Evolutionary conservation across 495 filamentous ascomycete species (phyloP).

Genomic region (Xylaria scruposa): DNA sequence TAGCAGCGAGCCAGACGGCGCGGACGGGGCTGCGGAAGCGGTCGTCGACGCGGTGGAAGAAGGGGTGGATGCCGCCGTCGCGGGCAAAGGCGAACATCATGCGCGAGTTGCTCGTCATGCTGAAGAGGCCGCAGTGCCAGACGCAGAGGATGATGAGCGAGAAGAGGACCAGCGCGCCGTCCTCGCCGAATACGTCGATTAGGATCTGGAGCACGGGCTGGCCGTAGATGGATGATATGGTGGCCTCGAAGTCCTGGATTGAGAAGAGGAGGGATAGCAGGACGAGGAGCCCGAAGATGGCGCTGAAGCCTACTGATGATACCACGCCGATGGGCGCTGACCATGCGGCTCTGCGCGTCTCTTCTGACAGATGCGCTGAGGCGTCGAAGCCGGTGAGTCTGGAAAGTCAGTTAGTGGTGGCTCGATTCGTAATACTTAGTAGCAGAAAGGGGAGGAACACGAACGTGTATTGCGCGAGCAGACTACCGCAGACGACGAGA

Average conservation of each 20-base stretch:
- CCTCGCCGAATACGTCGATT: conserved; percentile 62
- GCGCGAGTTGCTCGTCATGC: conserved; percentile 63
- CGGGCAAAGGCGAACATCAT: conserved; percentile 68
- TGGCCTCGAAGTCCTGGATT: conserved; percentile 57
- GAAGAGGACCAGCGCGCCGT: conserved; percentile 73
- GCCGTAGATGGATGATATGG: conserved; percentile 60
- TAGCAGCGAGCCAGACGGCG: conserved; percentile 63
- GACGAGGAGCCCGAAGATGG: conserved; percentile 67
- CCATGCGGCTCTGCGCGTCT: conserved; percentile 66
- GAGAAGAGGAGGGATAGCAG: conserved; percentile 68
- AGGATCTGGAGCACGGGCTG: conserved; percentile 66
- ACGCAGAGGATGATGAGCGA: conserved; percentile 73
- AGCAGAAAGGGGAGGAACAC: conserved; percentile 31
- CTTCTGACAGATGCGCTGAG: conserved; percentile 64
- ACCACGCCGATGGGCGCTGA: conserved; percentile 67
- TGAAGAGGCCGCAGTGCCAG: conserved; percentile 65
- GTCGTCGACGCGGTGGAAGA: conserved; percentile 66
- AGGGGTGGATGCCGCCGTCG: conserved; percentile 68
- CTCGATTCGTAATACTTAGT: neutral
- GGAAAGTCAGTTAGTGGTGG: neutral
- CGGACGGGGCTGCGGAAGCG: conserved; percentile 58
- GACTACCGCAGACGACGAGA: conserved; percentile 59
- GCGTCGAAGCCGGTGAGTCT: conserved; percentile 58
- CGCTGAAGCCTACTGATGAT: conserved; percentile 62
- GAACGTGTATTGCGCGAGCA: conserved; percentile 64